Evolutionary conservation across 2,329 filamentous ascomycete species (phyloP).

Genomic region (Colletotrichum sp.): DNA sequence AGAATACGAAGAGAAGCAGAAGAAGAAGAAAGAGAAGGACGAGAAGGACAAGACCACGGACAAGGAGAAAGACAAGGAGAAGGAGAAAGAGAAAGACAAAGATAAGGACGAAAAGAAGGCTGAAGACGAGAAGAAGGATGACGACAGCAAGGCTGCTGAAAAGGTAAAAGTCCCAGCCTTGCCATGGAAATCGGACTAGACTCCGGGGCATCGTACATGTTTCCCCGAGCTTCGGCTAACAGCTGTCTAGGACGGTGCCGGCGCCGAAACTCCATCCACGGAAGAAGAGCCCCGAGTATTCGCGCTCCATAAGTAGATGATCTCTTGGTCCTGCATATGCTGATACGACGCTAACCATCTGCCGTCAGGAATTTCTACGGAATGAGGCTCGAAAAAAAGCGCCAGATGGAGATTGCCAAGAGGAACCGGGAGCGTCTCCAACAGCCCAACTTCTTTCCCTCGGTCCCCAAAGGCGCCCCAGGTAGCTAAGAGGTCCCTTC

Average conservation of each 20-base stretch:
- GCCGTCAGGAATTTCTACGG: conserved; percentile 78
- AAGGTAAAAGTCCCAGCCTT: not conserved
- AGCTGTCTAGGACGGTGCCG: conserved; percentile 50
- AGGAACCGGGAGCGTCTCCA: conserved; percentile 81
- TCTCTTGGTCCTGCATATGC: not conserved
- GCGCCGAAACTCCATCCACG: conserved; percentile 34
- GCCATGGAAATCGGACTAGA: not conserved
- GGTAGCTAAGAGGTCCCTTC: conserved; percentile 26
- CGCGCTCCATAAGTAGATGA: conserved; percentile 40
- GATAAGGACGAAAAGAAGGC: conserved; percentile 40
- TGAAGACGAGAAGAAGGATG: conserved; percentile 36
- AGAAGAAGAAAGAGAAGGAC: conserved; percentile 71
- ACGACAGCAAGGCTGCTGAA: conserved; percentile 28
- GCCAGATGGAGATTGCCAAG: conserved; percentile 79
- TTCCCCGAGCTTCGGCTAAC: not conserved
- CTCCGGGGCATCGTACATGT: not conserved
- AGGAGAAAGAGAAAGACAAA: conserved; percentile 43
- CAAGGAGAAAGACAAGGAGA: conserved; percentile 49
- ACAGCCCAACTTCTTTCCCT: conserved; percentile 82
- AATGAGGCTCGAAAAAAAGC: conserved; percentile 79
- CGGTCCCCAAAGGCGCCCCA: conserved; percentile 72
- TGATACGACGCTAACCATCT: not conserved
- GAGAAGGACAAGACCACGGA: conserved; percentile 58
- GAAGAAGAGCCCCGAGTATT: conserved; percentile 82
- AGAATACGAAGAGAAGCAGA: conserved; percentile 77